Conservation (phyloP, 495 filamentous ascomycete species). For the Cetradonia linearis region DNA sequence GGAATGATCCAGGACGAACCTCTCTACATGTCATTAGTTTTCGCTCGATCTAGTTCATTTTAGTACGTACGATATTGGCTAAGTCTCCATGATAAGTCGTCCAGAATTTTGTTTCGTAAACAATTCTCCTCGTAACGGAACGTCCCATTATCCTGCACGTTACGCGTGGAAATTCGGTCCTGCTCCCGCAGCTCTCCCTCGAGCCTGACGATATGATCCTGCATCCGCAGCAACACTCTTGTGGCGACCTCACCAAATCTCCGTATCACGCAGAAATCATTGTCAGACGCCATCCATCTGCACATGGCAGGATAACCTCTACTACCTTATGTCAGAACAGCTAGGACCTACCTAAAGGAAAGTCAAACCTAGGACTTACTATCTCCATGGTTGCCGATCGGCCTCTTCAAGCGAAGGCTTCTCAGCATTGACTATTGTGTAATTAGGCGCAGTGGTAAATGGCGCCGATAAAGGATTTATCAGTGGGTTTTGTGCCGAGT, state of each 20-base stretch:
- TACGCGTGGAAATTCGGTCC: constrained; percentile 15
- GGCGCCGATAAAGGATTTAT: neutral
- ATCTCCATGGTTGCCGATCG: constrained; percentile 26
- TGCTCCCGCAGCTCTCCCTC: constrained; percentile 7
- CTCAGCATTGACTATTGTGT: neutral
- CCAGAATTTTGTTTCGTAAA: constrained; percentile 19
- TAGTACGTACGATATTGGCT: constrained; percentile 22
- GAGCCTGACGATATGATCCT: constrained; percentile 16
- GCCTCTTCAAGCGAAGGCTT: neutral
- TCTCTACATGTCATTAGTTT: constrained; percentile 19
- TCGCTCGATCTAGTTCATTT: neutral
- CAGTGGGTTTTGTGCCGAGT: neutral
- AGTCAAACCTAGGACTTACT: constrained; percentile 10
- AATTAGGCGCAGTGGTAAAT: neutral
- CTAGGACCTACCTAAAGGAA: neutral
- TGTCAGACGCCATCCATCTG: constrained; percentile 31
- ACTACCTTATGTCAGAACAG: constrained; percentile 3
- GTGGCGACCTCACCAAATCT: constrained; percentile 28
- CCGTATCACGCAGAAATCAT: constrained; percentile 32
- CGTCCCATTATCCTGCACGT: constrained; percentile 26
- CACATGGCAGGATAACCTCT: constrained; percentile 30
- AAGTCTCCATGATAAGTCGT: constrained; percentile 16
- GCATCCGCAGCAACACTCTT: constrained; percentile 27
- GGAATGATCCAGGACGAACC: constrained; percentile 26
- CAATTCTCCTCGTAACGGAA: constrained; percentile 25